Base-by-base conservation (phyloP, 176 grass and related monocot genomes). In the Oryza rufipogon region DNA sequence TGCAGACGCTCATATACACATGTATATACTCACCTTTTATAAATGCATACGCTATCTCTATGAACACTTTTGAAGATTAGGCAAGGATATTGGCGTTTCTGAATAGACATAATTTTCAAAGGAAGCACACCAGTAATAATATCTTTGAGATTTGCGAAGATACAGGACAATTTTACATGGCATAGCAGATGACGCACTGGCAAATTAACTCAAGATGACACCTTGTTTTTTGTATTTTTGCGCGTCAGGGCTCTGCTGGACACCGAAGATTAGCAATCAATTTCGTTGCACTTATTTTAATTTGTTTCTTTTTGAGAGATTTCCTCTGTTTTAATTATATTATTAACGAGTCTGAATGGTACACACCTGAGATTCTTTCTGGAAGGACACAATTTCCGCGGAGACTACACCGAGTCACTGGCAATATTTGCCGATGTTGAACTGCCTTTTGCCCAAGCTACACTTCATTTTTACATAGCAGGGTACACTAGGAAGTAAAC, bases 211-310 rank as follows among this genome's bases (percentile, higher is more conserved):
- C 52, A 32, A 68, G 17, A 66, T 76, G 41, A 54, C 81, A 54
- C 72, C 72, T 54, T 84, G 45, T 48, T 41, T 49, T 4, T 65
- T 64, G 81, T 74, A 36, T 9, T 83, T 25, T 38, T 75, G 71
- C 26, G 46, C 52, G 22, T 82, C 64, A 64, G 48, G 49, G 13
- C 22, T 81, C 68, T 14, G 39, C 56, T 72, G 39, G 19, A 8
- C 56, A n/a, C 54, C 17, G 11, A 20, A n/a, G 16, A 19, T 19
- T 56, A 60, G 2, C 6, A 60, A 8, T 60, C 56, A 60, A 60
- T 60, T 60, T 60, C 22, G 19, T 3, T 60, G 11, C 56, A 60
- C 16, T 60, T 60, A 17, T n/a, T 20, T 60, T 60, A 4, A 36
- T 36, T 60, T 1, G 6, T 60, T 60, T 60, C 1, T 5, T 54